Percentiles rank a stretch among this genome's conserved stretches.
These are phyloP conservation scores for Hypholoma sublateritium DNA, from an alignment of 768 basidiomycete species.

Conservation along the genomic window DNA sequence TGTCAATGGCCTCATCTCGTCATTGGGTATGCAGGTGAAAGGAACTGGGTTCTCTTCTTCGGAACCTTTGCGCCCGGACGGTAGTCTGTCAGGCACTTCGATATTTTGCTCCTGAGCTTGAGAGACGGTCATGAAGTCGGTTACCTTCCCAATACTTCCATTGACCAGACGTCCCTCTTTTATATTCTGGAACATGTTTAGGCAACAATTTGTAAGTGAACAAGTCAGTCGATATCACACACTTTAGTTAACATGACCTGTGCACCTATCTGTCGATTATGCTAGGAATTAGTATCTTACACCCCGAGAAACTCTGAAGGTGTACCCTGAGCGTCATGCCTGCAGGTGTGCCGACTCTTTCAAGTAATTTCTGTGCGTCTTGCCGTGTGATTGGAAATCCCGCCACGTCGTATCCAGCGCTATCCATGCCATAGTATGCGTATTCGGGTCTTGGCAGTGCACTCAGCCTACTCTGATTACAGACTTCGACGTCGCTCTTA, in stretches of 20 bases:
- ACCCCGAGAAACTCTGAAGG: neutral
- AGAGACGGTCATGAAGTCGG: constrained; percentile 44
- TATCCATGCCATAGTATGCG: constrained; percentile 43
- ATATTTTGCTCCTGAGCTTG: constrained; percentile 43
- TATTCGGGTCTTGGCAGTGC: constrained; percentile 38
- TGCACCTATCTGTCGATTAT: constrained; percentile 52
- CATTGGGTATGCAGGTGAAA: neutral
- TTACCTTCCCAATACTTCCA: constrained; percentile 59
- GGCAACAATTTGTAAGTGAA: neutral
- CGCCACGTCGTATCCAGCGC: constrained; percentile 41
- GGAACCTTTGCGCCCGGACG: neutral
- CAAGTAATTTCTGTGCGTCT: constrained; percentile 34
- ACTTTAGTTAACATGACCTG: constrained; percentile 82
- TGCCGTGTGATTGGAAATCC: constrained; percentile 27
- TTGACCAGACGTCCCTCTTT: constrained; percentile 64
- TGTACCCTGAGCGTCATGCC: constrained; percentile 48
- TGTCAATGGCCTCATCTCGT: constrained; percentile 19
- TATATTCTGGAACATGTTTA: constrained; percentile 46
- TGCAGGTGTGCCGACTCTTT: constrained; percentile 49
- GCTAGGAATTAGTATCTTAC: neutral
- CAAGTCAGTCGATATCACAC: neutral
- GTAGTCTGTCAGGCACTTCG: constrained; percentile 29
- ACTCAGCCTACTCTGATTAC: constrained; percentile 64
- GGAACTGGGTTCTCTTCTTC: neutral
- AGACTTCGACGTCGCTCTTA: constrained; percentile 71